Conservation (phyloP, 148 eudicot species). For the Vaccinium darrowii region DNA sequence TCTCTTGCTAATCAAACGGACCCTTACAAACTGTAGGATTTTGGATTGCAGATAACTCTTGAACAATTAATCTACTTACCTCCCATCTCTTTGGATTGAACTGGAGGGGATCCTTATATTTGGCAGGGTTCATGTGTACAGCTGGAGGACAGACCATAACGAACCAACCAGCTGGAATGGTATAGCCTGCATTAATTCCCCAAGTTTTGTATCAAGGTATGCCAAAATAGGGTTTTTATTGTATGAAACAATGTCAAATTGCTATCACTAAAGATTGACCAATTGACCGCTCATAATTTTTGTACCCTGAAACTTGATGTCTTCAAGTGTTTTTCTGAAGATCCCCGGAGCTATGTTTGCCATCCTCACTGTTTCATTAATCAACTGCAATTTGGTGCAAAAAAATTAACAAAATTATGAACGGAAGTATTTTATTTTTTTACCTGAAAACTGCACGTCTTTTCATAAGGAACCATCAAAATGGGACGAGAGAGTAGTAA, state of each 20-base stretch:
- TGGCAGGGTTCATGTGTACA: constrained; percentile 66
- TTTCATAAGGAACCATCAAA: too few species aligned
- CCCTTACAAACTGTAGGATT: neutral
- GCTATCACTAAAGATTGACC: neutral
- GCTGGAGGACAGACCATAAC: constrained; percentile 93
- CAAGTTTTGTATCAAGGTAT: constrained; percentile 17
- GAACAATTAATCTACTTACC: constrained; percentile 30
- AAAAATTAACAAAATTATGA: neutral
- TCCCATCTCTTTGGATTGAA: constrained; percentile 92
- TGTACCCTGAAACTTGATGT: constrained; percentile 63
- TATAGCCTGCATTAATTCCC: constrained; percentile 47
- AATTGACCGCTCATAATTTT: neutral
- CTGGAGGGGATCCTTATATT: constrained; percentile 63
- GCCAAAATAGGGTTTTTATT: constrained; percentile 10
- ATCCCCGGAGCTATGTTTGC: constrained; percentile 82
- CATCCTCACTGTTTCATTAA: constrained; percentile 82
- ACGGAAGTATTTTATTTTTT: neutral
- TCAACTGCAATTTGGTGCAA: constrained; percentile 69
- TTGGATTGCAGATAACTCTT: neutral
- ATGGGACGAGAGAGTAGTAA: too few species aligned
- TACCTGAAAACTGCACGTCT: too few species aligned
- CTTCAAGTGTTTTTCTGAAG: constrained; percentile 67
- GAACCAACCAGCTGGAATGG: constrained; percentile 92
- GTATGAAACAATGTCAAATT: too few species aligned
- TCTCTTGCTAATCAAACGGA: too few species aligned